Evolutionary conservation across 1,284 basidiomycete species (phyloP).

Genomic region (Microbotryum silenes-acaulis): DNA sequence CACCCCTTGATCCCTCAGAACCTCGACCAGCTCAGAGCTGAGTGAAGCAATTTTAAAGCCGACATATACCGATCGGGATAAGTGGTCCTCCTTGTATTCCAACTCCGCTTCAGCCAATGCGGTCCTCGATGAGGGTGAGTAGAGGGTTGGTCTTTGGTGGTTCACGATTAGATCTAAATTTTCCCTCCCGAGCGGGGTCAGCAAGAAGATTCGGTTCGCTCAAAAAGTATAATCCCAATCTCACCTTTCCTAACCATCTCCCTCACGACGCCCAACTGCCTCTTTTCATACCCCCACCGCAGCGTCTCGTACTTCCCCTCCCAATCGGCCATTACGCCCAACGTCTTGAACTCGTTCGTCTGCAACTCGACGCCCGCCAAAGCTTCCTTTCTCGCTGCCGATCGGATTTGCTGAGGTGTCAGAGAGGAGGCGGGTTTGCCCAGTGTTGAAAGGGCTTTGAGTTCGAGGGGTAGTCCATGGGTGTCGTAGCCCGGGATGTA

Average conservation of each 20-base stretch:
- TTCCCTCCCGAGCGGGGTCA: neutral
- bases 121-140: slow-evolving; percentile 88
- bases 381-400: slow-evolving; percentile 66
- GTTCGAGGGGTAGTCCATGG: slow-evolving; percentile 94
- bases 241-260: slow-evolving; percentile 77
- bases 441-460: slow-evolving; percentile 60
- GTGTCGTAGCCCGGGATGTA: slow-evolving; percentile 98
- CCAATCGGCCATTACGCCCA: slow-evolving; percentile 95
- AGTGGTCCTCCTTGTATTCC: slow-evolving; percentile 78
- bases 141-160: slow-evolving; percentile 83
- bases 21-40: slow-evolving; percentile 10
- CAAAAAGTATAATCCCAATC: slow-evolving; percentile 6
- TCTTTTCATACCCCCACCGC: slow-evolving; percentile 61
- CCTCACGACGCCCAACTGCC: slow-evolving; percentile 79
- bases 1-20: slow-evolving; percentile 4
- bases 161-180: slow-evolving; percentile 68
- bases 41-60: slow-evolving; percentile 52
- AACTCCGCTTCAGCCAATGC: slow-evolving; percentile 95
- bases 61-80: slow-evolving; percentile 82
- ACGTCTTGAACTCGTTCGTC: slow-evolving; percentile 66
- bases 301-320: slow-evolving; percentile 70
- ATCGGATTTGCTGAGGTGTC: slow-evolving; percentile 58
- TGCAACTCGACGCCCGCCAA: slow-evolving; percentile 68
- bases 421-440: slow-evolving; percentile 53
- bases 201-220: no score